Base-by-base conservation (phyloP, 257 asterid genomes). In the Solanum medicagineum region DNA sequence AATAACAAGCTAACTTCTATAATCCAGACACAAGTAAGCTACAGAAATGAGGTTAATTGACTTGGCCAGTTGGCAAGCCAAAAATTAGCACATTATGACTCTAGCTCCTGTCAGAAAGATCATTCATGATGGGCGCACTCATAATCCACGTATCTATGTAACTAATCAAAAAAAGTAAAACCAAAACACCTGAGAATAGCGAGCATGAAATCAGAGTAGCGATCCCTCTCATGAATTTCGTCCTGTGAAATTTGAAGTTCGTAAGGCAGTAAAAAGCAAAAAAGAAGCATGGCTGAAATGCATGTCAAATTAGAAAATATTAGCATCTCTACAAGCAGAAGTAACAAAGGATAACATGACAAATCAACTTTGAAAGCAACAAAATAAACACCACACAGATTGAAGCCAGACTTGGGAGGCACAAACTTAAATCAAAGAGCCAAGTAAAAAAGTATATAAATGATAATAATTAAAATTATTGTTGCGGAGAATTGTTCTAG, bases 221-320 rank as follows among this genome's bases (percentile, higher is more conserved):
- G 96, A 80, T 97, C 99, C 91, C 99, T 92, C 91, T 97, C 99
- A 85, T 97, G 99, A 92, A 97, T 95, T 91, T 97, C 99, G 82
- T 97, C 99, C 99, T 97, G 87, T 84, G 88, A 85, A 84, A 71
- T 85, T 84, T 80, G 87, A 89, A 79, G 83, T 29, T 79, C 17
- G 47, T 53, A 53, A 53, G 82, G 83, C 59, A 53, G 49, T 29
- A 53, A 22, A 26, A 75, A 79, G 53, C 49, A 79, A 79, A 53
- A 26, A 53, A 79, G 65, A 79, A 79, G 47, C 47, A 53, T 15
- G 26, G 63, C 62, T 14, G 62, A 77, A 26, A 54, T 79, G 83
- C 32, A 47, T 22, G 47, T 53, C 65, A 79, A 79, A 79, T 16
- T 53, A 79, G 26, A 75, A 75, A 79, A 54, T 16, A 53, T 16